Conservation (phyloP, 192 early-diverging fungal genomes). For the Pilaira anomala region DNA sequence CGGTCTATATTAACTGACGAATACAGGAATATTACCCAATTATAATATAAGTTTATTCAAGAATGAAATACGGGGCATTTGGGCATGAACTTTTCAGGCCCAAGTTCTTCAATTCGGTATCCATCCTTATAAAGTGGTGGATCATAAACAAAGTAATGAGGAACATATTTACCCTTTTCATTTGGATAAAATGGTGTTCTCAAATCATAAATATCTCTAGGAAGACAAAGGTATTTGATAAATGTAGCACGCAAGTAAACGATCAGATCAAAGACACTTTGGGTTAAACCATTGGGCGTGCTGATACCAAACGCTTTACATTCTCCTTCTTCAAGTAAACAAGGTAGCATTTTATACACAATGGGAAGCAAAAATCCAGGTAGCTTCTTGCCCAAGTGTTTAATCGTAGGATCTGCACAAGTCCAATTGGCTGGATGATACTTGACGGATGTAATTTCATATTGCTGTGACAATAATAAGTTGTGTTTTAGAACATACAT, state of each 20-base stretch:
- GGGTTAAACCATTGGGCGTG: background rate
- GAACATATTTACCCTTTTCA: slow-evolving; percentile 31
- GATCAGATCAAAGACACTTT: background rate
- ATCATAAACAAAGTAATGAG: slow-evolving; percentile 35
- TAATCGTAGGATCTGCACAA: slow-evolving; percentile 27
- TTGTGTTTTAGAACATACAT: background rate
- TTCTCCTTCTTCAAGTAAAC: slow-evolving; percentile 25
- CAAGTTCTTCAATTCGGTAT: slow-evolving; percentile 38
- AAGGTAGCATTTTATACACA: slow-evolving; percentile 24
- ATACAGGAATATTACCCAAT: too few relatives aligned
- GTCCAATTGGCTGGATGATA: slow-evolving; percentile 24
- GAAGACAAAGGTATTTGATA: slow-evolving; percentile 38
- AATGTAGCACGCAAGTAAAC: slow-evolving; percentile 29
- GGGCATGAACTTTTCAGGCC: slow-evolving; percentile 37
- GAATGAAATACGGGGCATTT: slow-evolving; percentile 32
- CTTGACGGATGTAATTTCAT: slow-evolving; percentile 19
- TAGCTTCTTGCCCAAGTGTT: slow-evolving; percentile 10
- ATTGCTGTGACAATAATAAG: slow-evolving; percentile 20
- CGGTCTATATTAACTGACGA: too few relatives aligned
- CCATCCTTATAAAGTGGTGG: slow-evolving; percentile 32
- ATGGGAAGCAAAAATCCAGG: slow-evolving; percentile 13
- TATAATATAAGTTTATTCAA: background rate
- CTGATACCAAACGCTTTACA: slow-evolving; percentile 22
- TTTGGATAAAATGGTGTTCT: slow-evolving; percentile 32
- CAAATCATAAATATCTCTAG: slow-evolving; percentile 21